Evolutionary conservation across 148 eudicot species (phyloP).

Genomic region (Amaranthus palmeri): DNA sequence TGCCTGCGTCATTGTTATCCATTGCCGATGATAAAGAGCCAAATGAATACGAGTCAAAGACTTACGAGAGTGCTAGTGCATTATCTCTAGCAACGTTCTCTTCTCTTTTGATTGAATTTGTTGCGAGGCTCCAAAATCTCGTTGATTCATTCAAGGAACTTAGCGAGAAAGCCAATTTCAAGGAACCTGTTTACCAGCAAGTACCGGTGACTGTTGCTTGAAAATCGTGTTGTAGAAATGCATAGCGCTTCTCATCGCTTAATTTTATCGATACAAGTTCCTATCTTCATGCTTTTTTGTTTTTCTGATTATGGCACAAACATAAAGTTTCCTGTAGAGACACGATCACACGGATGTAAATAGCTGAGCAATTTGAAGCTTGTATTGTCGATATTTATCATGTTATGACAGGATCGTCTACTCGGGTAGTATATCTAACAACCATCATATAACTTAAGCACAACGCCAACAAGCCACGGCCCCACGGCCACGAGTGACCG

Average conservation of each 20-base stretch:
- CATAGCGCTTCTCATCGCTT: no score
- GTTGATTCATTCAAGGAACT: constrained; percentile 62
- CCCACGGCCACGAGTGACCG: no score
- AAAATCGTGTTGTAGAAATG: neutral
- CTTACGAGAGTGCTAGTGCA: constrained; percentile 67
- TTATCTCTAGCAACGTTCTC: constrained; percentile 72
- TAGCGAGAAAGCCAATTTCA: constrained; percentile 62
- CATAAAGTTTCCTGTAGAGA: neutral
- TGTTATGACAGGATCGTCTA: neutral
- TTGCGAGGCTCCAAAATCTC: constrained; percentile 72
- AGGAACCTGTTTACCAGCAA: constrained; percentile 34
- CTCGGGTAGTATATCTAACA: neutral
- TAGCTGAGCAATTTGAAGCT: neutral
- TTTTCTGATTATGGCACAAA: neutral
- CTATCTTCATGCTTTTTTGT: neutral
- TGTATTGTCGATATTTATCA: neutral
- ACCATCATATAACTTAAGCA: no score
- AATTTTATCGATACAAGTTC: neutral
- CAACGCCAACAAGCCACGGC: no score
- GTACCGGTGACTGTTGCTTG: constrained; percentile 8
- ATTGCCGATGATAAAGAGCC: constrained; percentile 22
- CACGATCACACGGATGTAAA: neutral
- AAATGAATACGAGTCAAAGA: constrained; percentile 43
- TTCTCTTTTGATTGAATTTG: constrained; percentile 69
- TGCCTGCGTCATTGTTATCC: constrained; percentile 25